Percentiles rank a stretch among this genome's conserved stretches.
phyloP scores from a whole-genome alignment of 495 filamentous ascomycete genomes.

The Lepidopterella palustris region DNA sequence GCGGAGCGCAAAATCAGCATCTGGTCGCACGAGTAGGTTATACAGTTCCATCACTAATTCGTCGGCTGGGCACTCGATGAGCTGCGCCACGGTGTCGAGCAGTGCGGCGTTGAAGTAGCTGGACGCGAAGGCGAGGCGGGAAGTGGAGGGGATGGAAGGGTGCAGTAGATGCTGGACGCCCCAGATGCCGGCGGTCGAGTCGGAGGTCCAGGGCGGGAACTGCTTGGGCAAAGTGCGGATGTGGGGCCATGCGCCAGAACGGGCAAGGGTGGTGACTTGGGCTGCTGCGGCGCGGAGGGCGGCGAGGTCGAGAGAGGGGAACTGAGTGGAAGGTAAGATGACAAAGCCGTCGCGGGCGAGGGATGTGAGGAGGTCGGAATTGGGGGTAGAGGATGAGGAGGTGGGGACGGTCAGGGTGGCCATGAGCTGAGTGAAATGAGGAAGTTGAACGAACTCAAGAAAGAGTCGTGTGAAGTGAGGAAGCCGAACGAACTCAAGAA shows the following conservation, averaged over 20 bases:
- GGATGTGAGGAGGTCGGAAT: no score
- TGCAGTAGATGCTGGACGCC: slow-evolving; percentile 79
- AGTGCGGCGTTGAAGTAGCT: slow-evolving; percentile 61
- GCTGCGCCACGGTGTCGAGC: slow-evolving; percentile 49
- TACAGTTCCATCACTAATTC: slow-evolving; percentile 72
- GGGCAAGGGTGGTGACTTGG: slow-evolving; percentile 50
- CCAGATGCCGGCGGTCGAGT: slow-evolving; percentile 62
- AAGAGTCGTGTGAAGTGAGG: no score
- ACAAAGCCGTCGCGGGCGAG: slow-evolving; percentile 39
- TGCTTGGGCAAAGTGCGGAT: slow-evolving; percentile 79
- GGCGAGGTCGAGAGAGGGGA: slow-evolving; percentile 40
- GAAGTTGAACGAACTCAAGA: no score
- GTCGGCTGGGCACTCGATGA: slow-evolving; percentile 46
- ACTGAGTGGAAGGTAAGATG: slow-evolving; percentile 40
- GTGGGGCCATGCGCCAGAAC: slow-evolving; percentile 62
- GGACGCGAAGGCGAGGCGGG: slow-evolving; percentile 46
- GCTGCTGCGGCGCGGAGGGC: slow-evolving; percentile 50
- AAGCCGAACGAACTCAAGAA: no score
- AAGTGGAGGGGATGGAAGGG: slow-evolving; percentile 53
- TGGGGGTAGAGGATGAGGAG: no score
- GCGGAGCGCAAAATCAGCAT: slow-evolving; percentile 56
- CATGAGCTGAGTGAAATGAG: no score
- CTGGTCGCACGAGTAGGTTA: slow-evolving; percentile 68
- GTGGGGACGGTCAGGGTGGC: no score
- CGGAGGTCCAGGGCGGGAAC: slow-evolving; percentile 71